Evolutionary conservation across 129 eudicot species (phyloP).

Genomic region (Saussurea involucrata): DNA sequence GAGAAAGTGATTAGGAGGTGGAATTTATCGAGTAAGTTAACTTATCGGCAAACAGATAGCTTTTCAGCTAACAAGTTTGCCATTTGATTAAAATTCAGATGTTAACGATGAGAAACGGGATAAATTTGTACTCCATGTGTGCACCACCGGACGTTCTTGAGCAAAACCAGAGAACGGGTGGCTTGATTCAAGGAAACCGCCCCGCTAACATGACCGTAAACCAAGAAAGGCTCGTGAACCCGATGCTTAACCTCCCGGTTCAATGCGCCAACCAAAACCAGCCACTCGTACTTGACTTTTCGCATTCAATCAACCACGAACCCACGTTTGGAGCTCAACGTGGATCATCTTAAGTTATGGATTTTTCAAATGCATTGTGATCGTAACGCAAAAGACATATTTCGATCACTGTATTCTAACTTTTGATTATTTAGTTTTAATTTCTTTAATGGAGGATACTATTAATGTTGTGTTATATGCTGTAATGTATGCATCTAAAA

Average conservation of each 20-base stretch:
- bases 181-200: slow-evolving; percentile 30
- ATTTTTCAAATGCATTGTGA: slow-evolving; percentile 30
- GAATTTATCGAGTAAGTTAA: too few relatives aligned
- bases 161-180: slow-evolving; percentile 40
- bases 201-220: slow-evolving; percentile 11
- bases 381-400: background rate
- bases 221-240: slow-evolving; percentile 21
- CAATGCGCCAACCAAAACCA: slow-evolving; percentile 28
- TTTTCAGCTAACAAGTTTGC: background rate
- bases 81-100: slow-evolving; percentile 37
- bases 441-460: background rate
- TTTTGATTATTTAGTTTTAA: background rate
- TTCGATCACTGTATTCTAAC: background rate
- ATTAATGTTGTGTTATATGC: background rate
- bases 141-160: slow-evolving; percentile 45
- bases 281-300: slow-evolving; percentile 32
- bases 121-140: slow-evolving; percentile 63
- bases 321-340: slow-evolving; percentile 38
- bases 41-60: background rate
- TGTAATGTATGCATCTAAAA: background rate
- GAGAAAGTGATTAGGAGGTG: too few relatives aligned
- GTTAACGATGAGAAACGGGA: slow-evolving; percentile 85
- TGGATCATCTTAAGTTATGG: slow-evolving; percentile 32
- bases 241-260: slow-evolving; percentile 23
- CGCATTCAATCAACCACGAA: slow-evolving; percentile 33